Conservation (phyloP, 2,329 filamentous ascomycete genomes). For the Elsinoe ampelina region DNA sequence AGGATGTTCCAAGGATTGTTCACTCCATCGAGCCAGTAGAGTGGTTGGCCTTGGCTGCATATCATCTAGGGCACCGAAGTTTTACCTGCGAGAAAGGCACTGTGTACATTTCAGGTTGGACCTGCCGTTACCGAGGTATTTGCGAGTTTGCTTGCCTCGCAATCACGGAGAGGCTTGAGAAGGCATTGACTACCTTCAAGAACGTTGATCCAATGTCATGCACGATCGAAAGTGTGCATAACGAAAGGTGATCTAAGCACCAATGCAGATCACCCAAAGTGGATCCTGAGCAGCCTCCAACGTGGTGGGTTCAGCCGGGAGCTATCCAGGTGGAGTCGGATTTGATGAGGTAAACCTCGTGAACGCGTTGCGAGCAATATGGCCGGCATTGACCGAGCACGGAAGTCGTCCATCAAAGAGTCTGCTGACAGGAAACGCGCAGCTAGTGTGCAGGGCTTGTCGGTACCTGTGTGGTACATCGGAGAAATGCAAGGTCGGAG, state of each 20-base stretch:
- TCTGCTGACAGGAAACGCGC: background rate
- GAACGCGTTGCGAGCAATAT: background rate
- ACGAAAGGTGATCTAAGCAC: background rate
- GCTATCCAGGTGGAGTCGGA: background rate
- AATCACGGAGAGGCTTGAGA: too few relatives aligned
- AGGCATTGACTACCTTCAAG: too few relatives aligned
- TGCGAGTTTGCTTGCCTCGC: too few relatives aligned
- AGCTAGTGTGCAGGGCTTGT: background rate
- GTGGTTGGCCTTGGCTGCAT: background rate
- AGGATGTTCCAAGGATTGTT: background rate
- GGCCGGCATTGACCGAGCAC: background rate
- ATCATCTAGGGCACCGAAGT: background rate
- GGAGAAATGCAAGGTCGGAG: background rate
- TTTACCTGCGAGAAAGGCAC: background rate
- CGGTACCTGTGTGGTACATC: background rate
- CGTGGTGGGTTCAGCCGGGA: background rate
- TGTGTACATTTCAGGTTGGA: background rate
- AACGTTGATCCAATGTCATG: too few relatives aligned
- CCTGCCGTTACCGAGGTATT: background rate
- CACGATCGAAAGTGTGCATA: too few relatives aligned
- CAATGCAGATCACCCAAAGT: background rate
- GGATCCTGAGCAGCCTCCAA: background rate
- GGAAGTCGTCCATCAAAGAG: background rate
- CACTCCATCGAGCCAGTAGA: background rate
- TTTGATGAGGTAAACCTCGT: background rate